Evolutionary conservation across 305 asterid genomes (phyloP).

Genomic region (Fraxinus xanthoxyloides): DNA sequence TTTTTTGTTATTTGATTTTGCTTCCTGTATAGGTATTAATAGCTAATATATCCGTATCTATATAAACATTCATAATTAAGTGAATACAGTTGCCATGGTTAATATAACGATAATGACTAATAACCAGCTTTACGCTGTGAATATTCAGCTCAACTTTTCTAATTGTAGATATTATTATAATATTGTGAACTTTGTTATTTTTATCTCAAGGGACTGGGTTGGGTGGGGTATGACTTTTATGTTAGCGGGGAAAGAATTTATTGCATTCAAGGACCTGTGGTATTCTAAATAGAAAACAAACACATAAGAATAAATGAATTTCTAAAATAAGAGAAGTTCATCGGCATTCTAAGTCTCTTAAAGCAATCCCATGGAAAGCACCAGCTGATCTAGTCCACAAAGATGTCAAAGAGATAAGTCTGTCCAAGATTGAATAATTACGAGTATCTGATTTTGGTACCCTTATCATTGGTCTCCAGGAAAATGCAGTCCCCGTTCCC

Average conservation of each 20-base stretch:
- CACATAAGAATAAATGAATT: background rate
- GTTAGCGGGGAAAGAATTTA: background rate
- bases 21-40: background rate
- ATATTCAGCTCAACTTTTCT: background rate
- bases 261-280: background rate
- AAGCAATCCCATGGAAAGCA: background rate
- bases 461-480: background rate
- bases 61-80: background rate
- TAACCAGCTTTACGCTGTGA: background rate
- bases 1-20: background rate
- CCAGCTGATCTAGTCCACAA: background rate
- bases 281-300: background rate
- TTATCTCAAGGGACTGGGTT: background rate
- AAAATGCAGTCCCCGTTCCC: background rate
- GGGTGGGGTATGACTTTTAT: background rate
- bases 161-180: background rate
- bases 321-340: background rate
- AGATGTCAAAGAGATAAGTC: background rate
- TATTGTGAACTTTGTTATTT: background rate
- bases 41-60: background rate
- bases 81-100: background rate
- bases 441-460: background rate
- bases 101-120: background rate
- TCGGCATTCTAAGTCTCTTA: background rate
- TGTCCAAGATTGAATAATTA: background rate